A percentile compares a stretch with the other conserved stretches of the same genome.
Conservation (phyloP, 768 basidiomycete species). For the Podaxis sp. region DNA sequence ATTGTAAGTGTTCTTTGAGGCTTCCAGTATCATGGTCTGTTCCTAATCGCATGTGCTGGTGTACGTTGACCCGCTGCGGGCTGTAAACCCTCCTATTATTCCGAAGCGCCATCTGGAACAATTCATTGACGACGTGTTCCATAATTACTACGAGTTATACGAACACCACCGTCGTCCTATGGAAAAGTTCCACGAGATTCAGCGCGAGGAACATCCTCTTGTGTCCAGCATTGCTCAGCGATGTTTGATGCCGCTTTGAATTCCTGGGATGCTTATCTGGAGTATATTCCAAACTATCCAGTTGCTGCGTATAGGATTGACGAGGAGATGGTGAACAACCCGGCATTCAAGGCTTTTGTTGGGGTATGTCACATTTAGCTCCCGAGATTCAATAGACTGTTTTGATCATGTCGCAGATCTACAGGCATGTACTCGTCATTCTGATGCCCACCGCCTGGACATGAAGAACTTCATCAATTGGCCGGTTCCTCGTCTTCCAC, state of each 20-base stretch:
- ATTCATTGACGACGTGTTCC: slow-evolving; percentile 87
- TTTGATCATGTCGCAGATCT: background rate
- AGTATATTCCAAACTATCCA: slow-evolving; percentile 92
- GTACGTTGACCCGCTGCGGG: slow-evolving; percentile 53
- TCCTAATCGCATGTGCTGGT: slow-evolving; percentile 12
- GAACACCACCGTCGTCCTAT: slow-evolving; percentile 76
- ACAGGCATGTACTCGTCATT: slow-evolving; percentile 56
- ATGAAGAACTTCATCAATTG: slow-evolving; percentile 94
- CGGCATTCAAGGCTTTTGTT: slow-evolving; percentile 77
- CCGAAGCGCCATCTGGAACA: slow-evolving; percentile 63
- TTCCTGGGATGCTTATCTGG: slow-evolving; percentile 90
- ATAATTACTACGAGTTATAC: slow-evolving; percentile 79
- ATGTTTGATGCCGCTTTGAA: slow-evolving; percentile 89
- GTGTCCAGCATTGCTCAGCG: slow-evolving; percentile 78
- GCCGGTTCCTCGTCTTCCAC: slow-evolving; percentile 85
- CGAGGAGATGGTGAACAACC: slow-evolving; percentile 82
- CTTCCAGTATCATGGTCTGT: background rate
- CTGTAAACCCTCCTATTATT: slow-evolving; percentile 77
- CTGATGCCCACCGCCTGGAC: slow-evolving; percentile 79
- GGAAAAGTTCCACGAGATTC: slow-evolving; percentile 80
- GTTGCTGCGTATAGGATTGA: slow-evolving; percentile 87
- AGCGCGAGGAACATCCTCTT: slow-evolving; percentile 82
- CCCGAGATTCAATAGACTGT: slow-evolving; percentile 21
- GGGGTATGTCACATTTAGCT: slow-evolving; percentile 50
- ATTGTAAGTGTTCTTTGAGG: slow-evolving; percentile 45